Evolutionary conservation across 139 green algal species (phyloP), one percentile per base, ranked within the genome.

Genomic region (Tetraselmis chui): DNA sequence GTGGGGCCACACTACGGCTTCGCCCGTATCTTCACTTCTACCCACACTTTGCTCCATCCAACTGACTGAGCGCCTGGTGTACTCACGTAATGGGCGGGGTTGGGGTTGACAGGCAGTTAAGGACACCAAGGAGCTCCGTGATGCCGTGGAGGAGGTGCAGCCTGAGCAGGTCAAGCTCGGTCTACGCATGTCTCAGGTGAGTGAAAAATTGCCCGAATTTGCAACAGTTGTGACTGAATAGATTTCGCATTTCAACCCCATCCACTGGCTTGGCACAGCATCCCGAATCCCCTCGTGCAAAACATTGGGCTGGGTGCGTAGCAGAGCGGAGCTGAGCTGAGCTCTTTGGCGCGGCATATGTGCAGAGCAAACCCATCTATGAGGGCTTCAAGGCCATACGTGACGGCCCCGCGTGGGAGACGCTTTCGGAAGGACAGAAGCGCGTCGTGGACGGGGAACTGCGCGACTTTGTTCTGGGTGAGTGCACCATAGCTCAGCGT

Each of bases 101-200:
- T 59, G 23, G 59, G 29, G 18, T 2, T 27, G 59, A 11, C 86
- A 94, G 90, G 93, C 92, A 1, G 96, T 99, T 22, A 91, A 94
- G 84, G 96, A 99, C 91, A 95, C 81, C 5, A 86, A 95, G 74
- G 94, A 88, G 27, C 90, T 99, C 79, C 92, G 96, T 30, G 85
- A 82, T 27, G 96, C 96, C 0, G 93, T 98, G 1, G 96, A 99
- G 84, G 93, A 95, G 86, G 92, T 98, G 76, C 96, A 98, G 89
- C 96, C 96, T 1, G 93, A 98, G 86, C 91, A 89, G 28, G 96
- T 99, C 23, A 93, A 92, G 78, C 86, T 98, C 2, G 86, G 84
- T 29, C 92, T 98, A 80, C 87, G 94, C 24, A 85, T 99, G 30
- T 88, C 86, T 27, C 95, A 98, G 91, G 92, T 85, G 30, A 2